A percentile compares a stretch with the other conserved stretches of the same genome.
phyloP scores from a whole-genome alignment of 768 basidiomycete genomes.

The Rhizopogon vinicolor region DNA sequence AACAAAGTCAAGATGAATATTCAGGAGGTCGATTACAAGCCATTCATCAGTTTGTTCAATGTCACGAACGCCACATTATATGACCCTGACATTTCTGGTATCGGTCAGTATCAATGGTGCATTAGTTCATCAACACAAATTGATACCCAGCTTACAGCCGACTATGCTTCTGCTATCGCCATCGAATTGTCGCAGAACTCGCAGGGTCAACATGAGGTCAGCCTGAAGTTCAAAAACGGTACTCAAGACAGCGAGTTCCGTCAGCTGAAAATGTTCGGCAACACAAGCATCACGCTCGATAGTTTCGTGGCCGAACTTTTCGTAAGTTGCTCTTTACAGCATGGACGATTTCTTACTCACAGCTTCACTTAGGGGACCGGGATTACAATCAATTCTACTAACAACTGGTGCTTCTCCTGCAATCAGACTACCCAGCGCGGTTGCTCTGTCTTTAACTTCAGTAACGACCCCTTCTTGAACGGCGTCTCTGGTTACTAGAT shows the following conservation, averaged over 20 bases:
- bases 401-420: conserved; percentile 14
- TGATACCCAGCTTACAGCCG: conserved; percentile 34
- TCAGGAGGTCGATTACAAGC: conserved; percentile 74
- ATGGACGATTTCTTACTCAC: neutral
- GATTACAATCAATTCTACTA: conserved; percentile 9
- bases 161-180: conserved; percentile 62
- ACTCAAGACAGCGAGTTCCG: conserved; percentile 47
- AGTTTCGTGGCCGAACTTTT: neutral
- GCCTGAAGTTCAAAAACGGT: conserved; percentile 76
- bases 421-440: conserved; percentile 5
- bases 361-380: neutral
- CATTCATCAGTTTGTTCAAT: conserved; percentile 78
- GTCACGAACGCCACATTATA: conserved; percentile 53
- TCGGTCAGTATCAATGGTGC: conserved; percentile 43
- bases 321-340: neutral
- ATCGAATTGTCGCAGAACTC: conserved; percentile 64
- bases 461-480: conserved; percentile 4
- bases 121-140: neutral
- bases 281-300: conserved; percentile 3
- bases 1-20: conserved; percentile 71
- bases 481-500: neutral
- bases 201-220: conserved; percentile 64
- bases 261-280: conserved; percentile 60
- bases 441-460: conserved; percentile 8
- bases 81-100: conserved; percentile 51